phyloP scores from a whole-genome alignment of 2,329 filamentous ascomycete species.

The Diaporthe eres region DNA sequence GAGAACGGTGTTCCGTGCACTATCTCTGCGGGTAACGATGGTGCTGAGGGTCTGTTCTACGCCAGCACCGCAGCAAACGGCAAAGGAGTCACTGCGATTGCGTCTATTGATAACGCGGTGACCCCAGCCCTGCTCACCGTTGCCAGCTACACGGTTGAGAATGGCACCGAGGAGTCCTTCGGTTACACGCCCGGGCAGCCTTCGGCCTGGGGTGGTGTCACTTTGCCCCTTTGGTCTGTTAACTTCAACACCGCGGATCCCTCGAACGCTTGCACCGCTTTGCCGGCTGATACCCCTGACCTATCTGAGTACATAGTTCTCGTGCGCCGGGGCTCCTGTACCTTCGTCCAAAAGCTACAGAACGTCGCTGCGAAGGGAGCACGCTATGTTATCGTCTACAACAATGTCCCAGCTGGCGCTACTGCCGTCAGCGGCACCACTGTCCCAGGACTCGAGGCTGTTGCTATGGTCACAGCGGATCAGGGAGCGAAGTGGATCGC shows the following conservation, averaged over 20 bases:
- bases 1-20: constrained; percentile 67
- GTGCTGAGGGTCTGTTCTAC: constrained; percentile 62
- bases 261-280: constrained; percentile 66
- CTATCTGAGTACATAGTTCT: constrained; percentile 71
- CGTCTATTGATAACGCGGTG: constrained; percentile 63
- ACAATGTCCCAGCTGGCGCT: constrained; percentile 59
- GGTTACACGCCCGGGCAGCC: constrained; percentile 60
- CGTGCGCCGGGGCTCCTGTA: constrained; percentile 71
- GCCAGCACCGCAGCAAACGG: constrained; percentile 64
- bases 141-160: constrained; percentile 58
- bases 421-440: constrained; percentile 51
- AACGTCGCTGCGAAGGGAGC: constrained; percentile 69
- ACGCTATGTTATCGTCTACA: constrained; percentile 74
- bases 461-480: constrained; percentile 58
- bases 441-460: constrained; percentile 52
- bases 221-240: constrained; percentile 63
- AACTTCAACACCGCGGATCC: constrained; percentile 63
- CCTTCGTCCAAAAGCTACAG: constrained; percentile 66
- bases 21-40: constrained; percentile 67
- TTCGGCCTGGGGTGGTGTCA: constrained; percentile 59
- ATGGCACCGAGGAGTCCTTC: constrained; percentile 53
- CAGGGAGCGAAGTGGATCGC: constrained; percentile 61
- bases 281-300: constrained; percentile 68
- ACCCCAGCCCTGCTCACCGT: constrained; percentile 59
- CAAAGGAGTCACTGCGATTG: constrained; percentile 62